phyloP scores from a whole-genome alignment of 345 rosid genomes.

The Angophora floribunda region DNA sequence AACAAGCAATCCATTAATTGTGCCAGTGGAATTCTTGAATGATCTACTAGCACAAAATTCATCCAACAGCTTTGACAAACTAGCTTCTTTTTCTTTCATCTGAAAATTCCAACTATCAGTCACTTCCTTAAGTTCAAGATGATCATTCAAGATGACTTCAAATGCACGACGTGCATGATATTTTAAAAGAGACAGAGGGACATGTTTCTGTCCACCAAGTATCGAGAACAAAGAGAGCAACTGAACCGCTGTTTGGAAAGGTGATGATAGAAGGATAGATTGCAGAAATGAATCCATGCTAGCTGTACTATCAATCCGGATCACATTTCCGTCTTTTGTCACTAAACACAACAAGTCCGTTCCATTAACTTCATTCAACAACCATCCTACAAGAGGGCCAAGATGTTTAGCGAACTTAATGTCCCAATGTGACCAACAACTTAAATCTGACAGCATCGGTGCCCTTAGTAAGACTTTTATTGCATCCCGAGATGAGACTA shows the following conservation, averaged over 20 bases:
- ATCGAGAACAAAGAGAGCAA: constrained; percentile 55
- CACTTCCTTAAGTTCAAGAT: constrained; percentile 20
- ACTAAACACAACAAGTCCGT: constrained; percentile 67
- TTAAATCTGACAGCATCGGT: constrained; percentile 73
- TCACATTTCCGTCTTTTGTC: constrained; percentile 67
- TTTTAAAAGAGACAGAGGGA: constrained; percentile 62
- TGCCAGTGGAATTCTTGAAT: constrained; percentile 4
- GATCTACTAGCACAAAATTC: neutral
- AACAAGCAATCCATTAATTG: constrained; percentile 17
- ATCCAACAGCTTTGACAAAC: neutral
- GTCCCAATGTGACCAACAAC: constrained; percentile 92
- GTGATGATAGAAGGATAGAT: constrained; percentile 58
- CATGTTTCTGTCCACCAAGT: constrained; percentile 56
- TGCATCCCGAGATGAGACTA: constrained; percentile 51
- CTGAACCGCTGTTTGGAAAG: constrained; percentile 64
- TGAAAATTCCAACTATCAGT: constrained; percentile 9
- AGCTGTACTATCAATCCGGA: constrained; percentile 64
- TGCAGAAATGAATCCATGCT: constrained; percentile 62
- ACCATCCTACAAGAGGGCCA: constrained; percentile 69
- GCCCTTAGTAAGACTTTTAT: constrained; percentile 52
- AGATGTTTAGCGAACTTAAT: constrained; percentile 52
- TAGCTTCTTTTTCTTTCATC: constrained; percentile 1
- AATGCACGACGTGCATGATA: constrained; percentile 54
- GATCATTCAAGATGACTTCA: constrained; percentile 42
- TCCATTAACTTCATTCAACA: constrained; percentile 50